Conservation (phyloP, 1,284 basidiomycete species). For the Cryptococcus sp. region DNA sequence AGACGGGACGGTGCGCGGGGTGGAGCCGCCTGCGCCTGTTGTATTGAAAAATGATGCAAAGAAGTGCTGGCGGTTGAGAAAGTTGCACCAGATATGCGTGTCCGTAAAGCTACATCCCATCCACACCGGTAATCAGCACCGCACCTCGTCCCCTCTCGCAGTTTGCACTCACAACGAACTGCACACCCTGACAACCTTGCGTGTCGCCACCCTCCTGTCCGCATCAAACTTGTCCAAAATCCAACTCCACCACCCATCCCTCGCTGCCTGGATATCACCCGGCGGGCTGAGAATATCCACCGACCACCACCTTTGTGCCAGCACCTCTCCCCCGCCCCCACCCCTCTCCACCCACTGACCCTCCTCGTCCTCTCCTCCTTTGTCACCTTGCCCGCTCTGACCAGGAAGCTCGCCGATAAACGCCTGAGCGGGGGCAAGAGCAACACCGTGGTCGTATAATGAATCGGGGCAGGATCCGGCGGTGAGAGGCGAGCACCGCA, state of each 20-base stretch:
- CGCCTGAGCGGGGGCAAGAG: no score
- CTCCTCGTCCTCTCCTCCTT: no score
- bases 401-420: no score
- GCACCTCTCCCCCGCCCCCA: no score
- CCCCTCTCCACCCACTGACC: no score
- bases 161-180: conserved; percentile 1
- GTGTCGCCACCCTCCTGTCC: conserved; percentile 22
- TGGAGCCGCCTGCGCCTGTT: conserved; percentile 8
- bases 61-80: neutral
- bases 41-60: neutral
- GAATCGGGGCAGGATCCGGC: no score
- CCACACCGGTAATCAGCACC: no score
- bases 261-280: conserved; percentile 1
- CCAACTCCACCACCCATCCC: conserved; percentile 9
- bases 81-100: neutral
- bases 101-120: neutral
- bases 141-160: no score
- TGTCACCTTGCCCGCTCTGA: no score
- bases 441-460: no score
- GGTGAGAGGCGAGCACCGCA: no score
- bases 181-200: neutral
- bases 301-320: no score
- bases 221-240: conserved; percentile 12
- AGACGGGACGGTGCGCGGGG: conserved; percentile 7
- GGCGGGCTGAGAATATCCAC: neutral